phyloP scores from a whole-genome alignment of 108 stramenopile genomes.

The Stephanodiscus minutulus region DNA sequence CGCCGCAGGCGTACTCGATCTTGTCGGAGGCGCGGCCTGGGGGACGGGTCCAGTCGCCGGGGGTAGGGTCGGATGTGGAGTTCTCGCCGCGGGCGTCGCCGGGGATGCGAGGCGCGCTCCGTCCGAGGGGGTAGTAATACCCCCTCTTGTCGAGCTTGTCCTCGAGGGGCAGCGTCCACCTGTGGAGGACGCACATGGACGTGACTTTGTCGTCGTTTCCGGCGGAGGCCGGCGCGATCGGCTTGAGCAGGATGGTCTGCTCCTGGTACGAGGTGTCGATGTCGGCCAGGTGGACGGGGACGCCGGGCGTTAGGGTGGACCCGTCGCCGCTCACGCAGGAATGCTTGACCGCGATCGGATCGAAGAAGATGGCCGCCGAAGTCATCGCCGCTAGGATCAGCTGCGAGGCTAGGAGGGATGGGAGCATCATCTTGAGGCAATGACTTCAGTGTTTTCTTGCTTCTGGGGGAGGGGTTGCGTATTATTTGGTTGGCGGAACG shows the following conservation, averaged over 20 bases:
- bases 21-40: slow-evolving; percentile 8
- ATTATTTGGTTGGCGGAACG: too few species aligned
- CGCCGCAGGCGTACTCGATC: slow-evolving; percentile 16
- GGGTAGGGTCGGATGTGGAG: not conserved
- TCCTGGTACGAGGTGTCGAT: slow-evolving; percentile 17
- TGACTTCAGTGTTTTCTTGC: too few species aligned
- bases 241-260: slow-evolving; percentile 16
- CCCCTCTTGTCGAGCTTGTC: slow-evolving; percentile 6
- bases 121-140: slow-evolving; percentile 25
- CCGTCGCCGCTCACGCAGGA: slow-evolving; percentile 3
- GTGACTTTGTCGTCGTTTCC: not conserved
- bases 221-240: slow-evolving; percentile 1
- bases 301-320: slow-evolving; percentile 18
- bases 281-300: slow-evolving; percentile 11
- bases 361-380: not conserved
- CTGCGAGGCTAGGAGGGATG: too few species aligned
- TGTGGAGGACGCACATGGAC: slow-evolving; percentile 31
- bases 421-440: too few species aligned
- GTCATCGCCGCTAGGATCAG: not conserved
- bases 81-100: not conserved
- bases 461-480: too few species aligned
- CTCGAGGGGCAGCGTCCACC: slow-evolving; percentile 2
- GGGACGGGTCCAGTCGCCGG: slow-evolving; percentile 22
- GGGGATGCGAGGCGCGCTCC: not conserved
- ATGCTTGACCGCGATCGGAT: not conserved